Percentiles rank a stretch among this genome's conserved stretches.
Conservation (phyloP, 2,329 filamentous ascomycete genomes). For the Chrysosporium queenslandicum region DNA sequence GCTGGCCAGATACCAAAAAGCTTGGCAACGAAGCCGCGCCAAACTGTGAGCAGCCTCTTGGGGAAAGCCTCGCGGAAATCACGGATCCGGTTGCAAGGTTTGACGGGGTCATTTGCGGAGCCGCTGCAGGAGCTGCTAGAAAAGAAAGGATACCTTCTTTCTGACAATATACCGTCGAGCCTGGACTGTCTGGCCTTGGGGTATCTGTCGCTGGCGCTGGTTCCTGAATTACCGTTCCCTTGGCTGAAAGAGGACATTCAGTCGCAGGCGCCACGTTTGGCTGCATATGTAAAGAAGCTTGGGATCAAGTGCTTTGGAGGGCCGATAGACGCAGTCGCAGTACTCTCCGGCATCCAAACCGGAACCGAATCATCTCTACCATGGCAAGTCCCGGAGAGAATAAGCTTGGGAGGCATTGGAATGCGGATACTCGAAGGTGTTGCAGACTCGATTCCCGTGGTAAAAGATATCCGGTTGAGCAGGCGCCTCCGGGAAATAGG, state of each 20-base stretch:
- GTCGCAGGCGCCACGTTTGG: conserved; percentile 39
- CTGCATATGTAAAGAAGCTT: conserved; percentile 38
- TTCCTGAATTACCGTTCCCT: conserved; percentile 49
- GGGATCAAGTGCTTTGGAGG: conserved; percentile 31
- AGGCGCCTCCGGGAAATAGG: conserved; percentile 30
- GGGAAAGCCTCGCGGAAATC: conserved; percentile 58
- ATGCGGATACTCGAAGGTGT: conserved; percentile 28
- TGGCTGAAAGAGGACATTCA: conserved; percentile 53
- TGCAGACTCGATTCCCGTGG: conserved; percentile 31
- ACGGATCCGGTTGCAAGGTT: conserved; percentile 63
- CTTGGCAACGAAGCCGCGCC: conserved; percentile 46
- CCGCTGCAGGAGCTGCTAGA: conserved; percentile 57
- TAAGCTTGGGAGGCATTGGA: conserved; percentile 27
- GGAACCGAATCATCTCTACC: conserved; percentile 23
- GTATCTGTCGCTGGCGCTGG: conserved; percentile 65
- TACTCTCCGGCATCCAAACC: not conserved
- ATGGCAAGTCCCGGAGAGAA: conserved; percentile 29
- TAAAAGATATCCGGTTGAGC: conserved; percentile 29
- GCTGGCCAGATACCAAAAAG: conserved; percentile 37
- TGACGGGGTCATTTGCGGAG: conserved; percentile 61
- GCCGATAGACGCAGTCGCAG: conserved; percentile 6
- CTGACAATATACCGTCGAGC: conserved; percentile 43
- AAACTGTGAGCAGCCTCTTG: conserved; percentile 53
- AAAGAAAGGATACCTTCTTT: conserved; percentile 48
- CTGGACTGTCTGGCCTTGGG: conserved; percentile 74